These are phyloP conservation scores for Pythium aquatile DNA, from an alignment of 352 stramenopile genomes.

Conservation along the genomic window DNA sequence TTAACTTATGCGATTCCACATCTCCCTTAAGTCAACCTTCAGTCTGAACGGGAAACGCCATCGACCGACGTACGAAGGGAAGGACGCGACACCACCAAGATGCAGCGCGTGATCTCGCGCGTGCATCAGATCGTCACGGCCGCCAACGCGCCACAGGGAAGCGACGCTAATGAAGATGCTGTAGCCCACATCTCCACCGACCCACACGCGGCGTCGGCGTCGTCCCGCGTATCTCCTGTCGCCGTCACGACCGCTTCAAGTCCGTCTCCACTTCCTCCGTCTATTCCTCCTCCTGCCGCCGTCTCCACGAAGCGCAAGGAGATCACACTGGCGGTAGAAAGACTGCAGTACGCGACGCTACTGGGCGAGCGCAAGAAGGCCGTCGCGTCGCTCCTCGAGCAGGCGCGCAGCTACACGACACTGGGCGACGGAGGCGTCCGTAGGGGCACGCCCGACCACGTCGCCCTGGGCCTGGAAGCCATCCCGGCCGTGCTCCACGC, in stretches of 20 bases:
- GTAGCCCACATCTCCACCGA: constrained; percentile 6
- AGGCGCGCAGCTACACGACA: constrained; percentile 26
- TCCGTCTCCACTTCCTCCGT: neutral
- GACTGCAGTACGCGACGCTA: constrained; percentile 73
- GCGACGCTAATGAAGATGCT: neutral
- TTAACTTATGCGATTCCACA: constrained; percentile 4
- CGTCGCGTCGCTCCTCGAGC: constrained; percentile 41
- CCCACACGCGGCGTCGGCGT: constrained; percentile 2
- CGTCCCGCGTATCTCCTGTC: neutral
- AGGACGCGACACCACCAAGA: constrained; percentile 14
- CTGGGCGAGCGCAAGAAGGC: constrained; percentile 71
- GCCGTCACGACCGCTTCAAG: neutral
- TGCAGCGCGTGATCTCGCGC: constrained; percentile 73
- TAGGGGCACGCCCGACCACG: constrained; percentile 33
- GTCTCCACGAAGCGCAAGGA: constrained; percentile 27
- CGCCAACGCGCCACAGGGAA: constrained; percentile 10
- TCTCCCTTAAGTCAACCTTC: neutral
- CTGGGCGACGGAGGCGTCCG: neutral
- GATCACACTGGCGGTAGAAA: constrained; percentile 55
- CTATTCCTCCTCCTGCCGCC: neutral
- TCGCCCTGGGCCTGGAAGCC: constrained; percentile 37
- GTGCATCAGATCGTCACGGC: constrained; percentile 68
- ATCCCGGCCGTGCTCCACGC: constrained; percentile 59
- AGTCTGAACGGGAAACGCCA: neutral
- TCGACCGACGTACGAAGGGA: no score